Evolutionary conservation across 352 stramenopile species (phyloP), one percentile per base, ranked within the genome.

Genomic region (Phytophthora chlamydospora): DNA sequence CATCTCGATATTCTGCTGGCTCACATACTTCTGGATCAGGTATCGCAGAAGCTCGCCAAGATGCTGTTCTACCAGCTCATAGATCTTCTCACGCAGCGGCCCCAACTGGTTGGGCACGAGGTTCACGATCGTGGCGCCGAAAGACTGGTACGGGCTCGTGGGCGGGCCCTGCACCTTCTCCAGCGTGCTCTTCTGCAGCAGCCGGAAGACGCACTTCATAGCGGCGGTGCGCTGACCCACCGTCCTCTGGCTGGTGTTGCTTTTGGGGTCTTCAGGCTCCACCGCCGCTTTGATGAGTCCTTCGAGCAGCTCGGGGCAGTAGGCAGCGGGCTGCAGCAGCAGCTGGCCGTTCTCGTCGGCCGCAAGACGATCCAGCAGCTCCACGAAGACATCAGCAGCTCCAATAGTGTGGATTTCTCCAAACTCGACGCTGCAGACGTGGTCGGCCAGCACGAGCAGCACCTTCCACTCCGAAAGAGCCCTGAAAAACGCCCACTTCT

Each of bases 401-500:
- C 83, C 89, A 41, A 94, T 80, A 5, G 73, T 88, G 62, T 97
- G 86, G 8, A 52, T 60, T 60, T 95, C 84, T 40, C 67, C 68
- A 59, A 85, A 91, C 44, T 75, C 52, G 9, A 71, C 66, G 42
- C 73, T 83, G 62, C 79, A 91, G 35, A 97, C 85, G 56, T 93
- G 89, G 45, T 89, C 63, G 1, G 84, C 84, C 44, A 97, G 73
- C 48, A 94, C 75, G 12, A 96, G 66, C 58, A 97, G 69, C 55
- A 97, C 52, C 35, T 96, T 95, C 85, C 90, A 96, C 46, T 97
- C 90, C 27, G 89, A 76, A 29, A 97, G 57, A 6, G 83, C 71
- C 32, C 80, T 73, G 73, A 95, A 97, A 55, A 97, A 93, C 44
- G 83, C 71, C 88, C 89, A 96, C 58, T 97, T 97, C 45, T 89